Base-by-base conservation (phyloP, 2,329 filamentous ascomycete genomes). In the Sporothrix pseudoabietina region DNA sequence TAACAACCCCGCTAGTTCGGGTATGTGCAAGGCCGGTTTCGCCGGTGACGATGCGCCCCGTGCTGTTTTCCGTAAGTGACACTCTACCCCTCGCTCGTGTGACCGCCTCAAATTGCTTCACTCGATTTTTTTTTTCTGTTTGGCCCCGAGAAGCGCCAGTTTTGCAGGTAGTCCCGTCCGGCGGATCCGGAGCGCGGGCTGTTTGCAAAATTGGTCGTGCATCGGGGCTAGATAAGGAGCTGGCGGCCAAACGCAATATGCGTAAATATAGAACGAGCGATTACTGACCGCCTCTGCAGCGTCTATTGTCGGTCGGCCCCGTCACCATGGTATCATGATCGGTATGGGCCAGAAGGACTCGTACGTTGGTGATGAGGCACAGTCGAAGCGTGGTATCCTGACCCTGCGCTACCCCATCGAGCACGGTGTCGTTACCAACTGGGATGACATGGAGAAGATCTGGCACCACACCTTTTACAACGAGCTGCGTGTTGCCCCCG, bases 391-490 rank as follows among this genome's bases (percentile, higher is more conserved):
- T 96, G 96, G 96, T 97, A 98, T 99, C 88, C 91, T 99, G 81
- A 98, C 95, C 78, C 91, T 99, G 84, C 92, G 96, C 89, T 99
- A 99, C 88, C 96, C 96, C 84, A 99, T 99, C 85, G 96, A 99
- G 91, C 96, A 99, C 91, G 96, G 96, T 96, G 96, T 99, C 82
- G 96, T 99, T 84, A 99, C 96, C 88, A 98, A 98, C 93, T 99
- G 96, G 96, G 96, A 99, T 85, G 96, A 98, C 86, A 98, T 98
- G 96, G 96, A 98, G 90, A 98, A 98, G 92, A 98, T 99, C 82
- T 99, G 96, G 96, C 96, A 99, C 87, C 96, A 99, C 93, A 98
- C 96, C 84, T 99, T 99, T 91, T 99, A 98, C 93, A 99, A 99
- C 88, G 96, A 99, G 90, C 90, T 99, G 83, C 95, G 96, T 95